Evolutionary conservation across 257 asterid genomes (phyloP), one percentile per base, ranked within the genome.

Genomic region (Solanum raphanifolium): DNA sequence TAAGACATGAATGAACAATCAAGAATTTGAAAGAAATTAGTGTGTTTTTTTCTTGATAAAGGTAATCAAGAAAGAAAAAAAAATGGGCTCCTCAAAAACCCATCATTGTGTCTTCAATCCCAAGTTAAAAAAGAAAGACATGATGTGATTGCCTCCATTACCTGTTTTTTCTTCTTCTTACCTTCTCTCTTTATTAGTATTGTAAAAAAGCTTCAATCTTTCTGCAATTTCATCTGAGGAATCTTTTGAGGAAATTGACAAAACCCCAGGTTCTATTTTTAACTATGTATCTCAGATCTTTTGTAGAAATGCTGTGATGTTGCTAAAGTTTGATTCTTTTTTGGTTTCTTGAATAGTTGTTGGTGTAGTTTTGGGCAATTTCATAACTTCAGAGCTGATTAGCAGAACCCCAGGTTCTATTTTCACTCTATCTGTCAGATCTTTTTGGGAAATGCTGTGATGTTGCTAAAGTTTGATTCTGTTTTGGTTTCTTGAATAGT

Each of bases 91-190:
- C 94, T 89, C 88, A 84, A 60, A 81, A 81, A 18, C 86, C 23
- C 92, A 92, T 92, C 87, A 90, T 92, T 90, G 86, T 90, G 94
- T 92, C 90, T 90, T 90, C 90, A 86, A 88, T 90, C 90, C 66
- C 84, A 90, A 86, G 86, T 87, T 84, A 82, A 87, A 87, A 75
- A 73, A 58, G 87, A n/a, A 72, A 34, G 84, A 86, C 84, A 86
- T 86, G 88, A 71, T 86, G 88, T 86, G 88, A 86, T 86, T 86
- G 72, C 73, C 13, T 0, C 69, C 69, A 81, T 81, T 81, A 81
- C 68, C 68, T 81, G 85, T 81, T 46, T 46, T 66, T 12, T 29
- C 31, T 62, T 62, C 15, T 62, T 39, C 58, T 76, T 21, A 29
- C 48, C 15, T 18, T 29, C 60, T 85, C 85, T 46, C 68, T 46